Percentiles rank a stretch among this genome's conserved stretches.
These are phyloP conservation scores for Elaeis oleifera DNA, from an alignment of 202 grass and related monocot species.

Conservation along the genomic window DNA sequence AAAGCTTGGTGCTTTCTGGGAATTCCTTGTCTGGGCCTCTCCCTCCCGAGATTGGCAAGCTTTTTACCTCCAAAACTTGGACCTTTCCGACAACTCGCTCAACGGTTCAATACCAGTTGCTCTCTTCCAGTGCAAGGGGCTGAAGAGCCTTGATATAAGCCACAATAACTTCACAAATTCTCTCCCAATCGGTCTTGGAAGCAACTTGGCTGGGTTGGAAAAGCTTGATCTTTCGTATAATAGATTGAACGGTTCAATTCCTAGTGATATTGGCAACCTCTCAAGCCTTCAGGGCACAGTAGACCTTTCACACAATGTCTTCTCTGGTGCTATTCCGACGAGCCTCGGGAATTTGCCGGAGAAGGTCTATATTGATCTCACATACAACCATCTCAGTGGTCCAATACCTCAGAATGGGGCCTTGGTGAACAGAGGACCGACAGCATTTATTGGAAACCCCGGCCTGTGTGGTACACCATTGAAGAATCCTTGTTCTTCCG, in stretches of 20 bases:
- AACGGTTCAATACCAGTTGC: not conserved
- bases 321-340: not conserved
- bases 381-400: not conserved
- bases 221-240: too few species aligned
- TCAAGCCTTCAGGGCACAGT: too few species aligned
- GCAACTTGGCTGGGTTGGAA: not conserved
- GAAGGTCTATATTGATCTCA: constrained; percentile 2
- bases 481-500: constrained; percentile 4
- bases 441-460: constrained; percentile 14
- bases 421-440: constrained; percentile 14
- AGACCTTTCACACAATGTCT: too few species aligned
- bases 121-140: constrained; percentile 2
- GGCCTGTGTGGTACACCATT: constrained; percentile 4
- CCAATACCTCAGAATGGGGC: constrained; percentile 3
- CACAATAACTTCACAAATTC: not conserved
- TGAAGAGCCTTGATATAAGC: constrained; percentile 5
- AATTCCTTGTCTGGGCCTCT: too few species aligned
- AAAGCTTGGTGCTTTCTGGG: too few species aligned
- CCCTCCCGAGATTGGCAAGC: too few species aligned
- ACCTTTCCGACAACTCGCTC: too few species aligned
- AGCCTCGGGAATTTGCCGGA: constrained; percentile 2
- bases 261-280: too few species aligned
- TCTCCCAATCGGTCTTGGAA: not conserved
- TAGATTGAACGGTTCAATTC: too few species aligned
- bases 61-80: too few species aligned